Base-by-base conservation (phyloP, 345 rosid genomes). In the Trapa bicornis region DNA sequence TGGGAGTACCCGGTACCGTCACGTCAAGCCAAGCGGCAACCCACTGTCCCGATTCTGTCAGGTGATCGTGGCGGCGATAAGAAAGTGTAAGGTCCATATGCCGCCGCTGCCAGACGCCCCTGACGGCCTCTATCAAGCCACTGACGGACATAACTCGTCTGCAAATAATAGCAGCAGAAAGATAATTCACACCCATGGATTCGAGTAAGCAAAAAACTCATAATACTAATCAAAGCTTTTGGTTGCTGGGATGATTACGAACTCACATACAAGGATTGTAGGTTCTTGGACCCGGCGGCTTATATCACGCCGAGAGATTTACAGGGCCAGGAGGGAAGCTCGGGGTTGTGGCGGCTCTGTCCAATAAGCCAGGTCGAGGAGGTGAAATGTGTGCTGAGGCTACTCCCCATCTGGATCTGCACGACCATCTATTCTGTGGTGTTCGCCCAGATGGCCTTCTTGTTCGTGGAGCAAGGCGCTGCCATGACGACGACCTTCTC, bases 361-460 rank as follows among this genome's bases (percentile, higher is more conserved):
- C 89, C 98, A 1, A 73, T 95, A 11, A 85, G 96, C 57, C 99
- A 95, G 80, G 97, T 95, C 22, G 99, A 95, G 71, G 99, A 95
- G 82, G 98, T 95, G 72, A 95, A 95, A 79, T 91, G 98, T 82
- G 82, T 95, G 68, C 81, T 95, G 37, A 86, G 97, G 71, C 77
- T 95, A 42, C 81, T 95, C 65, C 99, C 99, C 1, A 88, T 95
- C 58, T 95, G 99, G 99, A 87, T 95, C 60, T 95, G 99, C 81
- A 91, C 99, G 75, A 89, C 91, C 64, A 64, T 91, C 66, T 95
- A 95, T 83, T 94, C 99, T 0, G 97, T 94, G 0, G 97, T 87
- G 69, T 94, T 94, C 78, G 91, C 99, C 5, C 99, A 95, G 74
- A 95, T 95, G 99, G 99, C 99, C 22, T 95, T 98, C 45, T 82